These are phyloP conservation scores for Danielozyma ontarioensis DNA, from an alignment of 805 yeast genomes.

Conservation along the genomic window DNA sequence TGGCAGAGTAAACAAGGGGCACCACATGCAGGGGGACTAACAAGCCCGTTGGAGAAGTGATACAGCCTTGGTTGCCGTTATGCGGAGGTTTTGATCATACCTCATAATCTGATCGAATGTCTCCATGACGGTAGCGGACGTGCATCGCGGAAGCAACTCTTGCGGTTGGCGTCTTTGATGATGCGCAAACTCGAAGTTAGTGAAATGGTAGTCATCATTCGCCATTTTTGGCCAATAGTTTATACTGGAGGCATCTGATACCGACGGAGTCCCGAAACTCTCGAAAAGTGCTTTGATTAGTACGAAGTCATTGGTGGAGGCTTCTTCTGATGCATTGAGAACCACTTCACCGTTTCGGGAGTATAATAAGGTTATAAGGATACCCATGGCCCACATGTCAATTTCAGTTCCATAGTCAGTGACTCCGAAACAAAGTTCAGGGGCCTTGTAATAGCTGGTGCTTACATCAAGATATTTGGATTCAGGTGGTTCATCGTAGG, in stretches of 20 bases:
- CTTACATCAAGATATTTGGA: constrained; percentile 53
- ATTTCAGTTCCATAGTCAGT: constrained; percentile 47
- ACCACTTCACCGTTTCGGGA: constrained; percentile 23
- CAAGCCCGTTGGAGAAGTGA: too few species aligned
- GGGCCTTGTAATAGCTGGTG: constrained; percentile 66
- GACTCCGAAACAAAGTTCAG: constrained; percentile 66
- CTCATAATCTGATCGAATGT: constrained; percentile 3
- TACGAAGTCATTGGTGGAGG: constrained; percentile 50
- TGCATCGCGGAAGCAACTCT: constrained; percentile 32
- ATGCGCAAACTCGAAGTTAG: constrained; percentile 16
- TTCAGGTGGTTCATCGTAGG: constrained; percentile 35
- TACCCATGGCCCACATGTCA: constrained; percentile 72
- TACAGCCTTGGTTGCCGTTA: too few species aligned
- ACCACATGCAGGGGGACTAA: too few species aligned
- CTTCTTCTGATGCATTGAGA: constrained; percentile 24
- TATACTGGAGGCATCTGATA: constrained; percentile 7
- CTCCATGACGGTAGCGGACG: background rate
- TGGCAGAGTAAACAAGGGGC: too few species aligned
- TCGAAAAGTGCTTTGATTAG: constrained; percentile 51
- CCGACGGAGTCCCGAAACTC: constrained; percentile 61
- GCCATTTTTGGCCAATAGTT: constrained; percentile 34
- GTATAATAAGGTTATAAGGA: constrained; percentile 52
- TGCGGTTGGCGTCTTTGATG: constrained; percentile 10
- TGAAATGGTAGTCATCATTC: constrained; percentile 23
- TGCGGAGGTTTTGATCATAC: constrained; percentile 3